Conservation (phyloP, 352 stramenopile genomes). For the Poterioochromonas sp. region DNA sequence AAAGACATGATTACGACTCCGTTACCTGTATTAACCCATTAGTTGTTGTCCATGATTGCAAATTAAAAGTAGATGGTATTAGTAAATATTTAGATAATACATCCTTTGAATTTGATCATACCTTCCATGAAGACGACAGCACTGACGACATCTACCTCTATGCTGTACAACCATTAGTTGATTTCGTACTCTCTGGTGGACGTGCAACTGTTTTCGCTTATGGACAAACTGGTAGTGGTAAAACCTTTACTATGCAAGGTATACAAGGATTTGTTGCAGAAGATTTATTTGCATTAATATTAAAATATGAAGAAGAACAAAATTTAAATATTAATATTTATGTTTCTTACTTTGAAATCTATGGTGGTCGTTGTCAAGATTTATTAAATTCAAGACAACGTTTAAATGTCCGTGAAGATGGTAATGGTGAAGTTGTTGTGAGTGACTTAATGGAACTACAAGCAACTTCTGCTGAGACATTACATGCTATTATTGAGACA, state of each 20-base stretch:
- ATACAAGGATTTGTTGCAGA: conserved; percentile 61
- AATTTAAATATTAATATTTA: conserved; percentile 49
- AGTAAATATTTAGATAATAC: conserved; percentile 96
- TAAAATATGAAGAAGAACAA: not conserved
- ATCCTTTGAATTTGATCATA: conserved; percentile 83
- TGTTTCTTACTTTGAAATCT: conserved; percentile 95
- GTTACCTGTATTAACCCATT: conserved; percentile 87
- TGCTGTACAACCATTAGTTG: conserved; percentile 71
- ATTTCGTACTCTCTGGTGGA: conserved; percentile 76
- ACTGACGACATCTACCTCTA: conserved; percentile 65
- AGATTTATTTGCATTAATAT: conserved; percentile 55
- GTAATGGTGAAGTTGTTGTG: conserved; percentile 86
- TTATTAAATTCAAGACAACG: conserved; percentile 82
- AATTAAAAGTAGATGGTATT: conserved; percentile 94
- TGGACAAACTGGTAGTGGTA: conserved; percentile 90
- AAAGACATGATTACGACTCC: conserved; percentile 80
- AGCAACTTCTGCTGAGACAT: conserved; percentile 63
- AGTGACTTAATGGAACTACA: conserved; percentile 82
- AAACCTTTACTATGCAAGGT: conserved; percentile 63
- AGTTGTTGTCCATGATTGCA: conserved; percentile 88
- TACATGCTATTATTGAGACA: conserved; percentile 75
- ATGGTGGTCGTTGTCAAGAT: conserved; percentile 87
- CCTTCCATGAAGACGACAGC: conserved; percentile 79
- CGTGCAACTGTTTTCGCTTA: conserved; percentile 94
- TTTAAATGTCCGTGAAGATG: conserved; percentile 88